A percentile compares a stretch with the other conserved stretches of the same genome.
These are phyloP conservation scores for Fraxinus baroniana DNA, from an alignment of 305 asterid species.

Conservation along the genomic window DNA sequence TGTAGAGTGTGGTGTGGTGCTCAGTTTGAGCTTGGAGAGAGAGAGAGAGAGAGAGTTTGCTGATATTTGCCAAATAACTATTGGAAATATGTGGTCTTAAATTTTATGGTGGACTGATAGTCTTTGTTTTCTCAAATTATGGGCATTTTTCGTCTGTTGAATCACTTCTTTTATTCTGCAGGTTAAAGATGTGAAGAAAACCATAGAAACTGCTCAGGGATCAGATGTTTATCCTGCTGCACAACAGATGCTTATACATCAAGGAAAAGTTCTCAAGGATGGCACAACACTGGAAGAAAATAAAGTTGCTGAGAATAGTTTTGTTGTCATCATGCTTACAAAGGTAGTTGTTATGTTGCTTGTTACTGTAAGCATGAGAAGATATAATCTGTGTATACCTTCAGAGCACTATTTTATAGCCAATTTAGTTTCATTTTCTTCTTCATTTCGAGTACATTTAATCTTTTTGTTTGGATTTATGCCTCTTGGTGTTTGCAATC, in stretches of 20 bases:
- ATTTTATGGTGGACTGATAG: neutral
- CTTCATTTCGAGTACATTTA: neutral
- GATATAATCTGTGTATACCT: slow-evolving; percentile 1
- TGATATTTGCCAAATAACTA: neutral
- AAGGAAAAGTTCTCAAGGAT: slow-evolving; percentile 84
- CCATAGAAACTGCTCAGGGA: slow-evolving; percentile 66
- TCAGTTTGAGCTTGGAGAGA: neutral
- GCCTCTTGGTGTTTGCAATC: neutral
- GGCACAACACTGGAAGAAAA: slow-evolving; percentile 71
- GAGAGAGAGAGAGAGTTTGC: neutral
- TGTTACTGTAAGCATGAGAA: neutral
- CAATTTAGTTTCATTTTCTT: neutral
- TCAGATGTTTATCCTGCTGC: slow-evolving; percentile 74
- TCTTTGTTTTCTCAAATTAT: neutral
- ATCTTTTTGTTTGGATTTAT: neutral
- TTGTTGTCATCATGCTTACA: slow-evolving; percentile 63
- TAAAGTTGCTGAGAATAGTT: slow-evolving; percentile 70
- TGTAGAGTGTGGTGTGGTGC: neutral
- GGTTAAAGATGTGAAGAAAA: slow-evolving; percentile 76
- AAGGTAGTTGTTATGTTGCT: slow-evolving; percentile 47
- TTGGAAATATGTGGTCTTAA: neutral
- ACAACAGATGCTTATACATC: slow-evolving; percentile 78
- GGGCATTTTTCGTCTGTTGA: neutral
- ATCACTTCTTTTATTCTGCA: slow-evolving; percentile 24
- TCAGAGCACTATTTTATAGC: neutral